Evolutionary conservation across 805 yeast genomes (phyloP), one percentile per base, ranked within the genome.

Genomic region (Candida michaelii): DNA sequence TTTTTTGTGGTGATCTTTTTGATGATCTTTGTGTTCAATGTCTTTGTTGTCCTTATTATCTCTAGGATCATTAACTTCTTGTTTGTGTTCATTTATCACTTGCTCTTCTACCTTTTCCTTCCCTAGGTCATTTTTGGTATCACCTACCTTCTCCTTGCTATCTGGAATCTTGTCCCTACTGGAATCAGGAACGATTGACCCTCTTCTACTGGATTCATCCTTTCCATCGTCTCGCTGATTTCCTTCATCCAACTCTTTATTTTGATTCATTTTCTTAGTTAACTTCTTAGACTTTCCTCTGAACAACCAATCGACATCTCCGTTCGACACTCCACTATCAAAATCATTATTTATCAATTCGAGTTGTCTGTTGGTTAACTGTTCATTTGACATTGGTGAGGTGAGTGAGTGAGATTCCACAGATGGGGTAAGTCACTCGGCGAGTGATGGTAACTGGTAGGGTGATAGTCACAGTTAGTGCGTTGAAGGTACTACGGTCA

Each of bases 291-390:
- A 80, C 56, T 82, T 82, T n/a, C 90, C 90, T 53, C 89, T 71
- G 56, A 85, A 85, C 19, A 86, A 67, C 95, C 95, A 86, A 55
- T 85, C 95, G 10, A 86, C 89, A 51, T 85, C 91, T 33, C 86
- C 83, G 53, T 83, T 81, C 39, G 83, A 67, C 2, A 81, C 86
- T 4, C 86, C 85, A 7, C 74, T 60, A 17, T 65, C 71, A 38
- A 52, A 56, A 14, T 35, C 40, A 18, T 30, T 18, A 23, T 30
- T 38, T 3, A 38, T 30, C 41, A 38, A 38, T 15, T 38, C 41
- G 17, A 23, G 36, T 24, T 41, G 36, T 24, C 24, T 29, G 17
- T 30, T 36, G 13, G 18, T 24, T 13, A 29, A 29, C n/a, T 40
- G 36, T 17, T 40, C 43, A 18, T 18, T 27, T 19, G 43, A 27